These are phyloP conservation scores for Toxoplasma gondii DNA, from an alignment of 169 alveolate genomes.

Conservation along the genomic window DNA sequence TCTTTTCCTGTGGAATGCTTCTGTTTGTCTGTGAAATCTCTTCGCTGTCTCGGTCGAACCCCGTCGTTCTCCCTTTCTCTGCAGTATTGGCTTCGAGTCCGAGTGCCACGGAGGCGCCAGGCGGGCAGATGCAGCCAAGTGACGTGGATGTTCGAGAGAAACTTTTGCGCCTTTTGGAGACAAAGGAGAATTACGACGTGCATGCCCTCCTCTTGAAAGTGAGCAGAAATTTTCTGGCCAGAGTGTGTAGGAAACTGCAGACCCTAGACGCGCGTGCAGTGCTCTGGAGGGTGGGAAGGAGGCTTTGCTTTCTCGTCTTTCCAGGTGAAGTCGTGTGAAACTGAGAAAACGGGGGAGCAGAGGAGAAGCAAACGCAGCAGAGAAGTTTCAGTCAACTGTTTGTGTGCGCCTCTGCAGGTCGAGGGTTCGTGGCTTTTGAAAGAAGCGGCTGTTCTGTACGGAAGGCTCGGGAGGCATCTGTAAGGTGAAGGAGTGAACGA, in stretches of 20 bases:
- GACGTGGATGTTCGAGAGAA: not conserved
- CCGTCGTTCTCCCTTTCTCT: not conserved
- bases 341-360: too few species aligned
- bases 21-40: too few species aligned
- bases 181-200: not conserved
- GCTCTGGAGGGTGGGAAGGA: not conserved
- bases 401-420: not conserved
- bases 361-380: too few species aligned
- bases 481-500: not conserved
- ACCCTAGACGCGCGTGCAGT: not conserved
- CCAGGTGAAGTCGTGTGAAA: too few species aligned
- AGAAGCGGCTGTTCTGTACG: constrained; percentile 27
- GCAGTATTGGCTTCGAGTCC: not conserved
- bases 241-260: not conserved
- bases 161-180: not conserved
- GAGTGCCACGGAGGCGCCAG: not conserved
- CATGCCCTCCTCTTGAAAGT: not conserved
- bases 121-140: not conserved
- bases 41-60: too few species aligned
- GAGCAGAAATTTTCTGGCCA: not conserved
- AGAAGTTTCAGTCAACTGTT: too few species aligned
- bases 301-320: too few species aligned
- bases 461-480: constrained; percentile 1
- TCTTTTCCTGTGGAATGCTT: too few species aligned
- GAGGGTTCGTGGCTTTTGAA: constrained; percentile 31